Base-by-base conservation (phyloP, 2,329 filamentous ascomycete species). In the Neopestalotiopsis clavispora region DNA sequence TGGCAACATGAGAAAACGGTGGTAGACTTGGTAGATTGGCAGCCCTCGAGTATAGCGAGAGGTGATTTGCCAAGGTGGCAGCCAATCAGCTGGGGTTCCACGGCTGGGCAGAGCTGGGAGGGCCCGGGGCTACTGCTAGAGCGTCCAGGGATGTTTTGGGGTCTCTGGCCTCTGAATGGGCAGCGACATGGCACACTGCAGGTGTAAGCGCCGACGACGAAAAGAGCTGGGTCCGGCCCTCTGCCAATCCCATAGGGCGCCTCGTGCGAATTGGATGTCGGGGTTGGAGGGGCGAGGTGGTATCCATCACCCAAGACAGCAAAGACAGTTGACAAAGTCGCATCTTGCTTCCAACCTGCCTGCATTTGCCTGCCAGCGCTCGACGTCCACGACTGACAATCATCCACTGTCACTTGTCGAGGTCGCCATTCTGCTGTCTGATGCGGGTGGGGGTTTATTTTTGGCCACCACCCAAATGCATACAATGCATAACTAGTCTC, bases 61-160 rank as follows among this genome's bases (percentile, higher is more conserved):
- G 45, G 45, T 78, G 77, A 78, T 78, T 77, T 71, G 74, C 58
- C 28, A 63, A n/a, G 42, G 58, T 58, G 34, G 45, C 65, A 70
- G 69, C 77, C 77, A 78, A 78, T 78, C 57, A 70, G 49, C 69
- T 20, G 67, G 65, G n/a, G 45, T 69, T 67, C 57, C 59, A 70
- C 69, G 67, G 68, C 57, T 69, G 63, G 69, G 67, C 57, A 70
- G 68, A 66, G 68, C 57, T 69, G 63, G 69, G 67, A 45, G 30
- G 57, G 6, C 28, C 68, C 68, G 71, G 69, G 67, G 64, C 70
- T 69, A 69, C 70, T 67, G 42, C 57, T 30, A 28, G 57, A 32
- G 5, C 17, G 59, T 30, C 2, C 45, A 66, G 69, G 70, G 67
- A 69, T 69, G 71, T 49, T n/a, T 56, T 65, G 65, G 56, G 63